These are phyloP conservation scores for Myochromella boudieri DNA, from an alignment of 768 basidiomycete species.

Conservation along the genomic window DNA sequence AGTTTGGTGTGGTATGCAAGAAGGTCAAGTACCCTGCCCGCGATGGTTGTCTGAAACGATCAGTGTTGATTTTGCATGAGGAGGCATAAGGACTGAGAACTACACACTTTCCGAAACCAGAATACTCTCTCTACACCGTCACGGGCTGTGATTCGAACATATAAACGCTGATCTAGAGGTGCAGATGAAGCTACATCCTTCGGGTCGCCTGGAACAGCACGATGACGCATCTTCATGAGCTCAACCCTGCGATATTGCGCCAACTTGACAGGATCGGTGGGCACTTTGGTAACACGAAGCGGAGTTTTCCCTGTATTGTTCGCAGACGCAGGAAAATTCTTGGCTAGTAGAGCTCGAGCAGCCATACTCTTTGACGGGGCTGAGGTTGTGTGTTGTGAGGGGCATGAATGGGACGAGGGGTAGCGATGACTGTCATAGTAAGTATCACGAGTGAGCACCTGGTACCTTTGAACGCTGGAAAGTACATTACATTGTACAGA, in stretches of 20 bases:
- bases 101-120: conserved; percentile 72
- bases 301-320: conserved; percentile 17
- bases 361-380: conserved; percentile 36
- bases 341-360: conserved; percentile 53
- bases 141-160: conserved; percentile 45
- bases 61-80: too few relatives aligned
- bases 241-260: conserved; percentile 58
- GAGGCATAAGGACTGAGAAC: background rate
- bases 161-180: conserved; percentile 55
- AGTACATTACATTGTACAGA: conserved; percentile 57
- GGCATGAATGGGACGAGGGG: conserved; percentile 59
- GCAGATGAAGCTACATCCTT: conserved; percentile 49
- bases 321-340: conserved; percentile 43
- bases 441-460: conserved; percentile 14
- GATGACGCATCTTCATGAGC: conserved; percentile 75
- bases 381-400: conserved; percentile 18
- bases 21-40: conserved; percentile 66
- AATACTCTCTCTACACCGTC: conserved; percentile 43
- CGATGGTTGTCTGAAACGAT: conserved; percentile 54
- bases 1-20: conserved; percentile 38
- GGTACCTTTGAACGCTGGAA: background rate
- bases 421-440: conserved; percentile 59
- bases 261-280: conserved; percentile 52
- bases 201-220: conserved; percentile 61
- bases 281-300: conserved; percentile 29